Evolutionary conservation across 768 basidiomycete genomes (phyloP), one percentile per base, ranked within the genome.

Genomic region (Tylopilus cervinicoccineus): DNA sequence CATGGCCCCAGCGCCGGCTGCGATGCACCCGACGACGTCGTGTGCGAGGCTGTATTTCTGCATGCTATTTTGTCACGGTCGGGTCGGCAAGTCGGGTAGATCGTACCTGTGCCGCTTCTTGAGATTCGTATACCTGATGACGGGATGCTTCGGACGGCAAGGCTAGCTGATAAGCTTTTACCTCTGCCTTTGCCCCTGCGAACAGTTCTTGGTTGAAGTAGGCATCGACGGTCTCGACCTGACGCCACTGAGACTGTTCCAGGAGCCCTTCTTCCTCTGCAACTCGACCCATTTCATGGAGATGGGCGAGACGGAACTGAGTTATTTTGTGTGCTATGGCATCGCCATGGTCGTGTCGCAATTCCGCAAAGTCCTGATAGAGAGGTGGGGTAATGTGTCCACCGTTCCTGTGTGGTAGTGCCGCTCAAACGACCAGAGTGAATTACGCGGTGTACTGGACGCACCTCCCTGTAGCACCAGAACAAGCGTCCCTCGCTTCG

Each of bases 401-500:
- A 2, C 85, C 86, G 49, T 87, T 88, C 55, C 86, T 84, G 51
- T 5, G 22, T 13, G 16, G 13, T 23, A 20, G 24, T 23, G 9
- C 8, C 41, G 16, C 20, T 13, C 7, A 2, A 27, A 11, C 17
- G 36, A 51, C 10, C 16, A 34, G n/a, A 17, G 22, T 19, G 11
- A 8, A 11, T 24, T 7, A 19, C 11, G 7, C 10, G 10, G 11
- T n/a, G n/a, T 31, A n/a, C 13, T 13, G n/a, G 12, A 66, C 72
- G n/a, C 48, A 81, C 83, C 86, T 73, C 31, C 79, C 86, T 0
- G 86, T 86, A 7, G 86, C 86, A 1, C 86, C 86, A 0, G 83
- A 86, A 57, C 86, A 88, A 0, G 74, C 73, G 11, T 87, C 86
- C 45, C 92, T 69, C 4, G 91, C 92, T 56, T 95, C 92, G 19